Evolutionary conservation across 257 asterid species (phyloP).

Genomic region (Jasminum sambac): DNA sequence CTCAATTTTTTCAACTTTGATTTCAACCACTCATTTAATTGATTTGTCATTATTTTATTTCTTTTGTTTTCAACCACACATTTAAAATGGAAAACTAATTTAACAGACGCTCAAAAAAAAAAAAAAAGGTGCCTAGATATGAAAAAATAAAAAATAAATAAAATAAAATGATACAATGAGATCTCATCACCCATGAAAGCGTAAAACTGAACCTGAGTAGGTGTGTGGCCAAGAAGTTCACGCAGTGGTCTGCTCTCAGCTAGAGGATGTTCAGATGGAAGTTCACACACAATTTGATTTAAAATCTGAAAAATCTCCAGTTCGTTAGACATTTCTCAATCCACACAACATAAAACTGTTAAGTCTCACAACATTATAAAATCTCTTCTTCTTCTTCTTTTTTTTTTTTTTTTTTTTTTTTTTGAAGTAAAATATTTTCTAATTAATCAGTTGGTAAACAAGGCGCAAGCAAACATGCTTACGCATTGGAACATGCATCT

Average conservation of each 20-base stretch:
- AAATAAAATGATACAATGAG: slow-evolving; percentile 1
- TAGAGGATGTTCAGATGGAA: slow-evolving; percentile 97
- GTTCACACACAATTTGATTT: slow-evolving; percentile 89
- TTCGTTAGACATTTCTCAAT: slow-evolving; percentile 25
- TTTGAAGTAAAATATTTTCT: too few relatives aligned
- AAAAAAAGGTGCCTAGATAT: background rate
- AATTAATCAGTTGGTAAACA: background rate
- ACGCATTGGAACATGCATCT: slow-evolving; percentile 11
- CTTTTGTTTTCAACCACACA: too few relatives aligned
- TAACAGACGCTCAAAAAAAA: background rate
- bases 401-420: too few relatives aligned
- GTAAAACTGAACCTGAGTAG: slow-evolving; percentile 66
- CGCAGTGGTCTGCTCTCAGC: slow-evolving; percentile 86
- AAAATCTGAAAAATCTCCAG: slow-evolving; percentile 55
- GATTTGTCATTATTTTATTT: too few relatives aligned
- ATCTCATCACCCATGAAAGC: background rate
- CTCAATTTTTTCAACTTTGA: too few relatives aligned
- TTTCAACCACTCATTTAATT: too few relatives aligned
- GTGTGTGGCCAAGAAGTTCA: slow-evolving; percentile 99
- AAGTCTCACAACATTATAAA: background rate
- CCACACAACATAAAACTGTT: slow-evolving; percentile 4
- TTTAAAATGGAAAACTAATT: background rate
- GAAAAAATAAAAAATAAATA: background rate
- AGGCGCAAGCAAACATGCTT: slow-evolving; percentile 1
- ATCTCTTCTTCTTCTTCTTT: too few relatives aligned